Evolutionary conservation across 2,329 filamentous ascomycete genomes (phyloP).

Genomic region (Neofusicoccum sp.): DNA sequence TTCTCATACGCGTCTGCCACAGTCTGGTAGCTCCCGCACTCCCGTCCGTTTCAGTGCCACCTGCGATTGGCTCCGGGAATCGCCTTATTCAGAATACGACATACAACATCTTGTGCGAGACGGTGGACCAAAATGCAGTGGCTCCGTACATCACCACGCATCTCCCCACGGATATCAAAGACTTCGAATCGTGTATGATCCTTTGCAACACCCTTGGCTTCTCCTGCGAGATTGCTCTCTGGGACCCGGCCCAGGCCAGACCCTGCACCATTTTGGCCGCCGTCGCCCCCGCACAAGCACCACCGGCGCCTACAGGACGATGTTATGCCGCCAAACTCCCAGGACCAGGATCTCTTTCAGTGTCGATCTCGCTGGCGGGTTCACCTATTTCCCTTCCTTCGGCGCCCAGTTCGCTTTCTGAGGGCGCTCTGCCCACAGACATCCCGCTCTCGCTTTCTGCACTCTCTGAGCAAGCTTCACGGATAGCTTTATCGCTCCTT

Average conservation of each 20-base stretch:
- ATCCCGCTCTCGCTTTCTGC: background rate
- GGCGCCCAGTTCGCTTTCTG: background rate
- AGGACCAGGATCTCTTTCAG: background rate
- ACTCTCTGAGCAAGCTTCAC: background rate
- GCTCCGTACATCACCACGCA: background rate
- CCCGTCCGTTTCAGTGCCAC: background rate
- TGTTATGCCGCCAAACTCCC: conserved; percentile 2
- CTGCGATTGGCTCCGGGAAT: background rate
- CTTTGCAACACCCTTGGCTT: background rate
- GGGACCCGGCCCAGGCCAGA: background rate
- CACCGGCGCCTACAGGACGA: background rate
- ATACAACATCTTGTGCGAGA: background rate
- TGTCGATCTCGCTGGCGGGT: background rate
- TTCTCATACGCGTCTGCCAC: background rate
- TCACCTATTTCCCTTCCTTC: background rate
- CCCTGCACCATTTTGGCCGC: conserved; percentile 1
- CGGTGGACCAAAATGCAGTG: background rate
- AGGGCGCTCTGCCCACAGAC: background rate
- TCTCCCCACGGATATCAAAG: background rate
- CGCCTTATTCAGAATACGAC: background rate
- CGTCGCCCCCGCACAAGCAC: background rate
- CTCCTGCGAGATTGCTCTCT: conserved; percentile 4
- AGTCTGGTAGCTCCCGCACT: background rate
- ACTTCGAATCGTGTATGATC: conserved; percentile 3
- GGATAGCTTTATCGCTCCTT: background rate